Conservation (phyloP, 129 eudicot species). For the Flaveria ramosissima region DNA sequence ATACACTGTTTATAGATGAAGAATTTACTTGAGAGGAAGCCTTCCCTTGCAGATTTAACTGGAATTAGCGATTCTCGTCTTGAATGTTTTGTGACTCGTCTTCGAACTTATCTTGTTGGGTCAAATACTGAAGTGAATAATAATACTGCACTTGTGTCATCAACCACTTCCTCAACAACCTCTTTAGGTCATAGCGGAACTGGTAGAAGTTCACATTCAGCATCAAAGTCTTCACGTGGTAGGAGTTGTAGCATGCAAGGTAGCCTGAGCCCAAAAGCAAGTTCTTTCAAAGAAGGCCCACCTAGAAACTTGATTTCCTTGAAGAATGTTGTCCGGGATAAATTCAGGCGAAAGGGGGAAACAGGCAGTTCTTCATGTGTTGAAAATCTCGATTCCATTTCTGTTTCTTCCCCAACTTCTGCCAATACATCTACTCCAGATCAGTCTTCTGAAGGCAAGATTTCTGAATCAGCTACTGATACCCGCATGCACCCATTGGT, state of each 20-base stretch:
- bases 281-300: conserved; percentile 61
- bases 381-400: conserved; percentile 35
- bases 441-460: conserved; percentile 27
- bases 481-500: conserved; percentile 31
- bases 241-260: conserved; percentile 45
- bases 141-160: conserved; percentile 13
- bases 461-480: conserved; percentile 34
- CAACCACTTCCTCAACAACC: conserved; percentile 24
- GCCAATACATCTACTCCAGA: conserved; percentile 30
- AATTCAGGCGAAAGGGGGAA: conserved; percentile 50
- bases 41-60: conserved; percentile 75
- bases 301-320: conserved; percentile 44
- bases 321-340: conserved; percentile 53
- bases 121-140: conserved; percentile 36
- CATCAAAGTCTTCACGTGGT: conserved; percentile 48
- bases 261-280: conserved; percentile 72
- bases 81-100: conserved; percentile 65
- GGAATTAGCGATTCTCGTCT: conserved; percentile 93
- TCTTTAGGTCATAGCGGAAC: conserved; percentile 24
- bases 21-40: conserved; percentile 64
- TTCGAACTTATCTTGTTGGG: conserved; percentile 61
- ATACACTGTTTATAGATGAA: conserved; percentile 54
- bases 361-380: conserved; percentile 11
- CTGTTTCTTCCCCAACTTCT: conserved; percentile 32
- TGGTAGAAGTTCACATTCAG: conserved; percentile 34